These are phyloP conservation scores for Gautieria morchelliformis DNA, from an alignment of 768 basidiomycete species.

Conservation along the genomic window DNA sequence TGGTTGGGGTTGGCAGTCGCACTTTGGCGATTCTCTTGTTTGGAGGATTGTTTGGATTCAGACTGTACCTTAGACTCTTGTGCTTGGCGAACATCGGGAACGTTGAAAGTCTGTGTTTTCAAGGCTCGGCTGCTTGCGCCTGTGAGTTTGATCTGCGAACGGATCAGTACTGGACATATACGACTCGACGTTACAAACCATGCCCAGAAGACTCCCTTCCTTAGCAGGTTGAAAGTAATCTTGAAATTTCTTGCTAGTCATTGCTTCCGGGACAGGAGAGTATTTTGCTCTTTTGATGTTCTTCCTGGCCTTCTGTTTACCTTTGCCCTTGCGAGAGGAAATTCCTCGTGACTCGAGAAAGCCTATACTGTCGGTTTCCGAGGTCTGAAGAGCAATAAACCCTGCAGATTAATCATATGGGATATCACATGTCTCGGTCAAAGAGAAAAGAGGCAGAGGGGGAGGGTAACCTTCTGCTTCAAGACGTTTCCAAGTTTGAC, in stretches of 20 bases:
- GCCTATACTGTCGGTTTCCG: conserved; percentile 40
- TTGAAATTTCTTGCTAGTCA: conserved; percentile 37
- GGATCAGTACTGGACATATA: background rate
- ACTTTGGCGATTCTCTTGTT: conserved; percentile 11
- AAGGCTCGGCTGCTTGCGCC: background rate
- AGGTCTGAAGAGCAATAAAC: conserved; percentile 46
- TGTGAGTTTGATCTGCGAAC: background rate
- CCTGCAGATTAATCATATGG: conserved; percentile 26
- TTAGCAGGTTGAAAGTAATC: conserved; percentile 63
- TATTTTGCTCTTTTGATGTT: conserved; percentile 30
- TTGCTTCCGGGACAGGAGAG: conserved; percentile 42
- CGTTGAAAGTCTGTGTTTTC: conserved; percentile 1
- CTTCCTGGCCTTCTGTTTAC: conserved; percentile 29
- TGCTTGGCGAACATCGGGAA: conserved; percentile 24
- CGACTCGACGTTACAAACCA: conserved; percentile 18
- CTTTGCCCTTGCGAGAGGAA: conserved; percentile 27
- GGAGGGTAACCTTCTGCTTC: conserved; percentile 52
- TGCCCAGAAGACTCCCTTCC: conserved; percentile 44
- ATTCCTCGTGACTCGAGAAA: conserved; percentile 27
- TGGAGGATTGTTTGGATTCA: conserved; percentile 8
- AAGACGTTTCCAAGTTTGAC: conserved; percentile 57
- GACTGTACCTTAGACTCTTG: conserved; percentile 31
- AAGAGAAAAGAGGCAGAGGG: background rate
- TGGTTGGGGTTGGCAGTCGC: conserved; percentile 20
- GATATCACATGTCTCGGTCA: background rate